Evolutionary conservation across 2,329 filamentous ascomycete species (phyloP), one percentile per base, ranked within the genome.

Genomic region (Arthrobotrys entomopaga): DNA sequence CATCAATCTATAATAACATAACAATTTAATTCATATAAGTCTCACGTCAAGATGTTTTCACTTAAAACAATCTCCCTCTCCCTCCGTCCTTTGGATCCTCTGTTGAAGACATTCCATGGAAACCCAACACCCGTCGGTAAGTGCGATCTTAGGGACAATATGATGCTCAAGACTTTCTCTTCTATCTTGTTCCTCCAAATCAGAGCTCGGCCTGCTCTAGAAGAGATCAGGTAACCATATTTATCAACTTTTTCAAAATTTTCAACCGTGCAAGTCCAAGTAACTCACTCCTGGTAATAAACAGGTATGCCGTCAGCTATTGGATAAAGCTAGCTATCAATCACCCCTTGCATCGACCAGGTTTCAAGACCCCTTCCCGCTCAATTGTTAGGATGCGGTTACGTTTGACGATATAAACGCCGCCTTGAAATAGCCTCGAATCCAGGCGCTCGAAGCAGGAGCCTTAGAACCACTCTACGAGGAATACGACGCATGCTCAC

Each of bases 181-280:
- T 65, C 19, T 65, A 65, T 38, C 61, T 50, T 3, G 34, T 43
- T 43, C 61, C 61, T 5, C 19, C 52, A 2, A 10, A 43, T 19
- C n/a, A 20, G 7, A 58, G 61, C 40, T 65, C 61, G 4, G 22
- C 48, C n/a, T 66, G 63, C 16, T 16, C 26, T 16, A 24, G 63
- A 10, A 38, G 63, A 10, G 63, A 66, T 19, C 63, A 66, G 43
- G 63, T 66, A 58, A 11, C 1, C 2, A 42, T 24, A 42, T 2
- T 4, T n/a, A 24, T n/a, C 26, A 46, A n/a, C n/a, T 3, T 6
- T 46, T 22, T 34, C 29, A 20, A 5, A 3, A 13, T 2, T n/a
- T n/a, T n/a, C n/a, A n/a, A n/a, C n/a, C n/a, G n/a, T n/a, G n/a
- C n/a, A n/a, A n/a, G n/a, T n/a, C n/a, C n/a, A n/a, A n/a, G n/a